Evolutionary conservation across 805 yeast species (phyloP).

Genomic region (Teunomyces atbi): DNA sequence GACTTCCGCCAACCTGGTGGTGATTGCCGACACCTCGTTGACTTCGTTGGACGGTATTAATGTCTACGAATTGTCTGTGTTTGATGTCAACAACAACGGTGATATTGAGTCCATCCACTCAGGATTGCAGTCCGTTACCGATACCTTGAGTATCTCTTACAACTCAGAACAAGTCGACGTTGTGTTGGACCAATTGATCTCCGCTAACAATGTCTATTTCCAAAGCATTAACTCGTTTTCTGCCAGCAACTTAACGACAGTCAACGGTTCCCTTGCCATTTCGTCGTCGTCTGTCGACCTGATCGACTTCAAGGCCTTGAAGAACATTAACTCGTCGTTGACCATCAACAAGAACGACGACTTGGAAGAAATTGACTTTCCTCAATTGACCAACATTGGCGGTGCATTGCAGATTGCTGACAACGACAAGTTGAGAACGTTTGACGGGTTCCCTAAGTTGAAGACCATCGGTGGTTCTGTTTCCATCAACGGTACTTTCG

Average conservation of each 20-base stretch:
- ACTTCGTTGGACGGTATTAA: slow-evolving; percentile 65
- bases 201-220: slow-evolving; percentile 89
- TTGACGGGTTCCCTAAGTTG: slow-evolving; percentile 74
- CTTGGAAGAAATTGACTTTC: slow-evolving; percentile 66
- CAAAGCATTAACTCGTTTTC: slow-evolving; percentile 75
- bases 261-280: slow-evolving; percentile 83
- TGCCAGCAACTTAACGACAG: slow-evolving; percentile 61
- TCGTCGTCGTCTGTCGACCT: slow-evolving; percentile 64
- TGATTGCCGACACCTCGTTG: slow-evolving; percentile 72
- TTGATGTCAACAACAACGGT: slow-evolving; percentile 89
- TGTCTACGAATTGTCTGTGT: slow-evolving; percentile 45
- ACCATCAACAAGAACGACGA: slow-evolving; percentile 71
- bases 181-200: slow-evolving; percentile 61
- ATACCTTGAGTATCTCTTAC: slow-evolving; percentile 73
- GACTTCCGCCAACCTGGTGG: slow-evolving; percentile 66
- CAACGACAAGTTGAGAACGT: slow-evolving; percentile 67
- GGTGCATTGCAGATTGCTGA: slow-evolving; percentile 92
- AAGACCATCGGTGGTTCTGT: slow-evolving; percentile 86
- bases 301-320: slow-evolving; percentile 54
- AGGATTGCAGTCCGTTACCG: slow-evolving; percentile 69
- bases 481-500: slow-evolving; percentile 73
- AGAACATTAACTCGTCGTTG: slow-evolving; percentile 75
- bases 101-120: slow-evolving; percentile 72
- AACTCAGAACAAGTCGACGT: slow-evolving; percentile 79
- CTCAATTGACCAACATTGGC: slow-evolving; percentile 69